A percentile compares a stretch with the other conserved stretches of the same genome.
phyloP scores from a whole-genome alignment of 192 early-diverging fungal genomes.

The Diversispora eburnea region DNA sequence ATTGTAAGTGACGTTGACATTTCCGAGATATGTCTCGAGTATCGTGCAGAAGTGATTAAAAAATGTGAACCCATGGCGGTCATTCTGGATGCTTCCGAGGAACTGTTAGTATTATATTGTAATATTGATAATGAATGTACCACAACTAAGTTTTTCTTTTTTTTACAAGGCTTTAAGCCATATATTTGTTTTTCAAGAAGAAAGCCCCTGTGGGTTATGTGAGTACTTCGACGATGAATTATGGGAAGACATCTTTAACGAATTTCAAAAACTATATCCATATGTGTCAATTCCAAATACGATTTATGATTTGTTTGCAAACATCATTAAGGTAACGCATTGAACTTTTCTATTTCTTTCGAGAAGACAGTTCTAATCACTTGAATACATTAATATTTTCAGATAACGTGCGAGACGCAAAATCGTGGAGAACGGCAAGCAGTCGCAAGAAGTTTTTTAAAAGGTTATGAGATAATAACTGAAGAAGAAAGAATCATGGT shows the following conservation, averaged over 20 bases:
- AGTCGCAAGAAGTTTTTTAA: slow-evolving; percentile 4
- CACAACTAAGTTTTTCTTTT: background rate
- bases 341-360: background rate
- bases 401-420: slow-evolving; percentile 9
- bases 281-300: slow-evolving; percentile 9
- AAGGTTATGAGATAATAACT: slow-evolving; percentile 1
- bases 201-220: background rate
- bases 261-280: slow-evolving; percentile 14
- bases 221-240: slow-evolving; percentile 18
- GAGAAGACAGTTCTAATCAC: slow-evolving; percentile 1
- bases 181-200: slow-evolving; percentile 22
- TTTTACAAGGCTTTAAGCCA: slow-evolving; percentile 22
- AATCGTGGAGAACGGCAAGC: slow-evolving; percentile 13
- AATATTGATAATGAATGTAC: slow-evolving; percentile 8
- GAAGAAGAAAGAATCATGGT: slow-evolving; percentile 23
- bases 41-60: background rate
- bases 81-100: slow-evolving; percentile 1
- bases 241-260: slow-evolving; percentile 9
- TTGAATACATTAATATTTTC: background rate
- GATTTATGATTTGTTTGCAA: slow-evolving; percentile 1
- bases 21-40: slow-evolving; percentile 13
- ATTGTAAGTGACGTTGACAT: slow-evolving; percentile 12
- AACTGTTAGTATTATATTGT: slow-evolving; percentile 16
- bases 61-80: slow-evolving; percentile 7
- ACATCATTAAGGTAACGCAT: slow-evolving; percentile 13